phyloP scores from a whole-genome alignment of 148 eudicot genomes.

The Rhododendron ferrugineum region DNA sequence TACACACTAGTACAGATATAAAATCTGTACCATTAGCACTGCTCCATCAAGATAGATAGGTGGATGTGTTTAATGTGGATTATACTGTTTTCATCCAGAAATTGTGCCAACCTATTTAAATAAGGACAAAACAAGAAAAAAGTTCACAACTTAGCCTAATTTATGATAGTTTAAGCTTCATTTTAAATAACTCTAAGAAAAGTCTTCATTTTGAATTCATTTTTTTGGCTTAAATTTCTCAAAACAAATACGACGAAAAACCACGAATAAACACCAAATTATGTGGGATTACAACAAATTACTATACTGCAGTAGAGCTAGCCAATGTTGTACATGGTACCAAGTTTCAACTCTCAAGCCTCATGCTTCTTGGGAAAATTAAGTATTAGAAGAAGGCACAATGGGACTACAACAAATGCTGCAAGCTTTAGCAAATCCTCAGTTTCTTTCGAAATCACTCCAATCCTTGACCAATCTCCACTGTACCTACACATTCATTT shows the following conservation, averaged over 20 bases:
- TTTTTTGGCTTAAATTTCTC: background rate
- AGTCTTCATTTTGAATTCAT: background rate
- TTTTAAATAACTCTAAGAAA: background rate
- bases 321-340: background rate
- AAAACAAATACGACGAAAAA: background rate
- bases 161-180: background rate
- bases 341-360: conserved; percentile 5
- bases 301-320: background rate
- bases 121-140: too few relatives aligned
- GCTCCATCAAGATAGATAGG: too few relatives aligned
- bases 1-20: too few relatives aligned
- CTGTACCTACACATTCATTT: conserved; percentile 51
- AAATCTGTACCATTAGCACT: too few relatives aligned
- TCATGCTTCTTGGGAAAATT: conserved; percentile 30
- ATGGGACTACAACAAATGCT: conserved; percentile 66
- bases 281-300: background rate
- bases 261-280: background rate
- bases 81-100: too few relatives aligned
- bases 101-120: too few relatives aligned
- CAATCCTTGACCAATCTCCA: conserved; percentile 99
- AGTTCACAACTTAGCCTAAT: too few relatives aligned
- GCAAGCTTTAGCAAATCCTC: conserved; percentile 64
- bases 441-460: conserved; percentile 60
- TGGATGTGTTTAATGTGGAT: too few relatives aligned
- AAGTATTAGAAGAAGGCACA: conserved; percentile 48